Percentiles rank a stretch among this genome's conserved stretches.
These are phyloP conservation scores for Xylaria telfairii DNA, from an alignment of 495 filamentous ascomycete species.

Conservation along the genomic window DNA sequence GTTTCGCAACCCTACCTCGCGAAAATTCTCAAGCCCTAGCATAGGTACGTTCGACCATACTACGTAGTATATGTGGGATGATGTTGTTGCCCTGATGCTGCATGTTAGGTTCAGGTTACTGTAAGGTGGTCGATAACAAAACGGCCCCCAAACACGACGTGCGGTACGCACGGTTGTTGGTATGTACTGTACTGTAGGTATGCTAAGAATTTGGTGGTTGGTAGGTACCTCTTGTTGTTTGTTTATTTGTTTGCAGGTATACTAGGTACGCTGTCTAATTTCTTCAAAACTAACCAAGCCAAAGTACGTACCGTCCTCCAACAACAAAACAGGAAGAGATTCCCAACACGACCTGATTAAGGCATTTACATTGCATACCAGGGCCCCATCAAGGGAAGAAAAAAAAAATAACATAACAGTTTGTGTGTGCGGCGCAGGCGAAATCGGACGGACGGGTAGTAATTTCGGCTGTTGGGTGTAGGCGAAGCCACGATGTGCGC, in stretches of 20 bases:
- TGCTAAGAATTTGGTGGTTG: background rate
- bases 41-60: background rate
- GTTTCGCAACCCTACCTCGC: background rate
- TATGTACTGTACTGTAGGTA: background rate
- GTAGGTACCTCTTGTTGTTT: no score
- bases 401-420: background rate
- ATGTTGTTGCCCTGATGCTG: background rate
- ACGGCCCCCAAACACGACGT: conserved; percentile 9
- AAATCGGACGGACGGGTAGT: background rate
- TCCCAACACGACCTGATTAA: no score
- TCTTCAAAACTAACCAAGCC: no score
- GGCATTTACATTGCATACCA: no score
- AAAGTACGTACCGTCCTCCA: no score
- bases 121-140: background rate
- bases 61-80: background rate
- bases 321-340: no score
- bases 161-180: no score
- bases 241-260: background rate
- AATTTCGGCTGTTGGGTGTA: background rate
- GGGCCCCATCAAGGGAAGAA: background rate
- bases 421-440: conserved; percentile 2
- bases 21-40: background rate
- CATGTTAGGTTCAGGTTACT: no score
- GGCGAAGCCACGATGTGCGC: background rate
- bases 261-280: no score